A percentile compares a stretch with the other conserved stretches of the same genome.
Evolutionary conservation across 306 rosid genomes (phyloP).

Genomic region (Acacia crassicarpa): DNA sequence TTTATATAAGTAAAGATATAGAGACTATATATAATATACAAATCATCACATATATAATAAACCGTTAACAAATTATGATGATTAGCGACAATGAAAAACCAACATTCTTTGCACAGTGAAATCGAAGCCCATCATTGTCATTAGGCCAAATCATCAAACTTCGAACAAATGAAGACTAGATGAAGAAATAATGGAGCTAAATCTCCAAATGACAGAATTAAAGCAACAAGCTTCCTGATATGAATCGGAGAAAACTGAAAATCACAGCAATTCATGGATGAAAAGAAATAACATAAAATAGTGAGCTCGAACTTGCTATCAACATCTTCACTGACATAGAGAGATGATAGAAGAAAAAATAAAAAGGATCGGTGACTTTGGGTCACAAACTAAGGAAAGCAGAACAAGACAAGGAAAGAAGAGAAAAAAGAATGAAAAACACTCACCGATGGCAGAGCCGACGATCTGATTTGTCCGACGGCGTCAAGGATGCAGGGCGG

Average conservation of each 20-base stretch:
- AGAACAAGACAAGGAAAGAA: too few relatives aligned
- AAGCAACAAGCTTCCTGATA: conserved; percentile 3
- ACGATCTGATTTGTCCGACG: background rate
- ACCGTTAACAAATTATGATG: too few relatives aligned
- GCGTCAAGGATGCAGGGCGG: background rate
- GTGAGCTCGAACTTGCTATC: conserved; percentile 68
- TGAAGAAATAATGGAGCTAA: background rate
- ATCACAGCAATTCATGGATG: background rate
- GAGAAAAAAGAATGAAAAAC: background rate
- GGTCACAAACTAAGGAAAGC: background rate
- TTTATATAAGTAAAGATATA: too few relatives aligned
- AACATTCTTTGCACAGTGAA: background rate
- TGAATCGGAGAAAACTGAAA: background rate
- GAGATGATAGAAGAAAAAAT: background rate
- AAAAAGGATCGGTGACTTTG: background rate
- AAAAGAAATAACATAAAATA: background rate
- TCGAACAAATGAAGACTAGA: background rate
- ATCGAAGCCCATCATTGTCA: background rate
- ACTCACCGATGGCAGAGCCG: background rate
- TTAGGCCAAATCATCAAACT: background rate
- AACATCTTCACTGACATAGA: conserved; percentile 75
- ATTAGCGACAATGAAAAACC: background rate
- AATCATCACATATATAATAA: too few relatives aligned
- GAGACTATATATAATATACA: too few relatives aligned
- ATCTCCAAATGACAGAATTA: background rate